Base-by-base conservation (phyloP, 1,139 yeast species). In the Wickerhamomyces sp. region DNA sequence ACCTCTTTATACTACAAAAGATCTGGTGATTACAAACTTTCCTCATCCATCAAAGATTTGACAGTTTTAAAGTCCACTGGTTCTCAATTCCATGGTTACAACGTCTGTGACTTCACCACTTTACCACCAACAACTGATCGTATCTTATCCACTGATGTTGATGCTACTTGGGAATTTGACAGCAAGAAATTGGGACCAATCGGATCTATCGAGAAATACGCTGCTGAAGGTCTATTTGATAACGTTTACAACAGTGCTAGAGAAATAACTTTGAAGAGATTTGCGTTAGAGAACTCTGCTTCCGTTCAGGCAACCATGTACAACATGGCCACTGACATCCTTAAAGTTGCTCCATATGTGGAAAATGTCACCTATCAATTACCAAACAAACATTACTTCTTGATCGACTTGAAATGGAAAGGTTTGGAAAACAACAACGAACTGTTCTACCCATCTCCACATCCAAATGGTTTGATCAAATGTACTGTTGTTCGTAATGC, bases 301-400 rank as follows among this genome's bases (percentile, higher is more conserved):
- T 84, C 95, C 15, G 97, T 90, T 42, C 97, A 90, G 71, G 96
- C 95, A 38, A 90, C 96, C 51, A 89, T 89, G 96, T 90, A 80
- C 75, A 87, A 89, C 73, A 90, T 90, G 93, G 76, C 88, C 36
- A 74, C 78, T 51, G 80, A 79, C 54, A 88, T 90, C 54, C 76
- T 90, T 62, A 73, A 70, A 44, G 63, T 60, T 43, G 83, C 78
- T 48, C 73, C 81, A 7, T 73, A 73, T 51, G 72, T 90, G 45
- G 76, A 72, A 49, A 72, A 73, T 40, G 96, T 89, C 38, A 68
- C 82, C 45, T 90, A 87, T 66, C 69, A 76, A 37, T 76, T 90
- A 62, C 97, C 97, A 60, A 90, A 90, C 76, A 90, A 87, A 69
- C 97, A 90, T 67, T 90, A 84, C 71, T 78, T 90, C 60, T 76